Conservation (phyloP, 805 yeast species). For the Clavispora asparagi region DNA sequence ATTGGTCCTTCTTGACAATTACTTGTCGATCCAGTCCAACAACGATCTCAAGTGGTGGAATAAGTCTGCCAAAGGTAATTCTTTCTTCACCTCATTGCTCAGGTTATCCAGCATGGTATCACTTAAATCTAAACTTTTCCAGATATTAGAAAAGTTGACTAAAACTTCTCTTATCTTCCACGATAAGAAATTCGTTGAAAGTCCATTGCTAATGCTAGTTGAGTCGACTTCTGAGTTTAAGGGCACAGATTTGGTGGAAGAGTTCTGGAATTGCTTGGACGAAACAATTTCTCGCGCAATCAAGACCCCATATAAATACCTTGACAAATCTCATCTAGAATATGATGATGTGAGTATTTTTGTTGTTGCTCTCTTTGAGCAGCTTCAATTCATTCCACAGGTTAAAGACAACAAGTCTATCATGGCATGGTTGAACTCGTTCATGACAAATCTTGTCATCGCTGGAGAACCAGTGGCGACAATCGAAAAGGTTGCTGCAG, state of each 20-base stretch:
- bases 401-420: constrained; percentile 18
- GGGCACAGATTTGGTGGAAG: constrained; percentile 10
- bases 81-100: constrained; percentile 64
- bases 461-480: constrained; percentile 53
- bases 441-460: constrained; percentile 42
- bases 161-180: constrained; percentile 9
- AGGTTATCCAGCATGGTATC: constrained; percentile 31
- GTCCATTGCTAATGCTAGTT: constrained; percentile 54
- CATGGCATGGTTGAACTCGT: constrained; percentile 47
- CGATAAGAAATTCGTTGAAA: constrained; percentile 33
- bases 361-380: constrained; percentile 50
- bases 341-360: constrained; percentile 32
- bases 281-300: constrained; percentile 69
- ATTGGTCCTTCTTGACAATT: constrained; percentile 52
- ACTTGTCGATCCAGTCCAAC: constrained; percentile 51
- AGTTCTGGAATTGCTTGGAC: constrained; percentile 64
- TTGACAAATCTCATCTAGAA: constrained; percentile 46
- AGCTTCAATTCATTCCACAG: constrained; percentile 47
- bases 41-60: constrained; percentile 82
- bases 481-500: constrained; percentile 12
- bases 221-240: constrained; percentile 27
- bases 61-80: constrained; percentile 33
- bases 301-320: constrained; percentile 77
- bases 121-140: constrained; percentile 6
- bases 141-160: constrained; percentile 11